Evolutionary conservation across 768 basidiomycete genomes (phyloP).

Genomic region (Boletellus emodensis): DNA sequence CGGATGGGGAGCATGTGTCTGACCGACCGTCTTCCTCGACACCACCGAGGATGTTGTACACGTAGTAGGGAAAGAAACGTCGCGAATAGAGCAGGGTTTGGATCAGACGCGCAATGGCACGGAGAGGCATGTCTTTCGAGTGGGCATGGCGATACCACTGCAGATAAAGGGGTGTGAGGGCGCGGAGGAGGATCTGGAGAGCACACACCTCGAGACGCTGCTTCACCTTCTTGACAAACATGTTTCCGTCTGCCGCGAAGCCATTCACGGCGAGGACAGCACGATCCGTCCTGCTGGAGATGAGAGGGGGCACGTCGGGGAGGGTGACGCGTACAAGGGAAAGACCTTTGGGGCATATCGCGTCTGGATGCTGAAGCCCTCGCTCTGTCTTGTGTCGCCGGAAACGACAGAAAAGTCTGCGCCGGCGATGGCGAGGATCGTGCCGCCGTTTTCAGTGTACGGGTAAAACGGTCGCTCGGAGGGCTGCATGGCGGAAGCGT

Average conservation of each 20-base stretch:
- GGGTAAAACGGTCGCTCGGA: slow-evolving; percentile 76
- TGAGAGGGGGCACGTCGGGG: neutral
- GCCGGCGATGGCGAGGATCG: slow-evolving; percentile 94
- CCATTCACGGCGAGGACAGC: slow-evolving; percentile 95
- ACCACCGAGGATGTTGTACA: slow-evolving; percentile 93
- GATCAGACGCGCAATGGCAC: slow-evolving; percentile 94
- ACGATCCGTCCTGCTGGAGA: slow-evolving; percentile 69
- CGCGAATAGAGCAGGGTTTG: slow-evolving; percentile 97
- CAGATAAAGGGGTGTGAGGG: neutral
- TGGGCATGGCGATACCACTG: slow-evolving; percentile 99
- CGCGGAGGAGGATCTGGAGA: neutral
- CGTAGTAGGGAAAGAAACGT: slow-evolving; percentile 98
- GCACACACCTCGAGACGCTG: slow-evolving; percentile 86
- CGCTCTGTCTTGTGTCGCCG: slow-evolving; percentile 93
- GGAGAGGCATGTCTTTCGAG: slow-evolving; percentile 95
- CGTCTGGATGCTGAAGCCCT: slow-evolving; percentile 98
- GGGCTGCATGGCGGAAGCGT: slow-evolving; percentile 30
- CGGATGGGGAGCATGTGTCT: neutral
- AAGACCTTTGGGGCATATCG: slow-evolving; percentile 96
- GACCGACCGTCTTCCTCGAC: slow-evolving; percentile 92
- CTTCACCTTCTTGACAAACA: slow-evolving; percentile 95
- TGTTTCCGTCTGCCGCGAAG: slow-evolving; percentile 95
- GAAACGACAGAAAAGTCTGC: slow-evolving; percentile 92
- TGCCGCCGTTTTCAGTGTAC: slow-evolving; percentile 92
- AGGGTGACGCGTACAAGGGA: slow-evolving; percentile 61